phyloP scores from a whole-genome alignment of 331 rosid genomes.

The Stylosanthes scabra region DNA sequence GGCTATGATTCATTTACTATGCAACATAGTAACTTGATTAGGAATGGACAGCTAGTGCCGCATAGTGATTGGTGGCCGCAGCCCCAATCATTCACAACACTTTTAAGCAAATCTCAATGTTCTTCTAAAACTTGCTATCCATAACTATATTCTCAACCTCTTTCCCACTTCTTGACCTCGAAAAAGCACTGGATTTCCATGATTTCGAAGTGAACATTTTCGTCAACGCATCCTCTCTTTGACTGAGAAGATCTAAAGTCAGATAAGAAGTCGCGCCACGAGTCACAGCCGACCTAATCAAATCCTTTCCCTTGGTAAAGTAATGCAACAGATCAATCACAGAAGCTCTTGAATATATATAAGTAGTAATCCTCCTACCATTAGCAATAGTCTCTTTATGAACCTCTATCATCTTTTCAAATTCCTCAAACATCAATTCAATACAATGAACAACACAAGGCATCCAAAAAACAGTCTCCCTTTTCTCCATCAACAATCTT shows the following conservation, averaged over 20 bases:
- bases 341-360: not conserved
- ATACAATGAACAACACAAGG: not conserved
- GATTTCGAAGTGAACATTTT: not conserved
- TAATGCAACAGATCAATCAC: not conserved
- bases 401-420: not conserved
- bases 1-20: too few species aligned
- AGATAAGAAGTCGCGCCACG: not conserved
- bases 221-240: not conserved
- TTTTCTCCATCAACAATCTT: constrained; percentile 5
- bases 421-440: not conserved
- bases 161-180: not conserved
- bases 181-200: not conserved
- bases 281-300: not conserved
- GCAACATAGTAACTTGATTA: too few species aligned
- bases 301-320: not conserved
- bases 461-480: not conserved
- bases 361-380: not conserved
- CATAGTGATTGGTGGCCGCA: too few species aligned
- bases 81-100: too few species aligned
- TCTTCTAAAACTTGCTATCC: not conserved
- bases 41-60: too few species aligned
- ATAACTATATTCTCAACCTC: not conserved
- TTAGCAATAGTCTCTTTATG: not conserved
- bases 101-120: constrained; percentile 1
- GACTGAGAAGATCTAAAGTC: too few species aligned